These are phyloP conservation scores for Novymonas esmeraldas DNA, from an alignment of 208 protist genomes.

Conservation along the genomic window DNA sequence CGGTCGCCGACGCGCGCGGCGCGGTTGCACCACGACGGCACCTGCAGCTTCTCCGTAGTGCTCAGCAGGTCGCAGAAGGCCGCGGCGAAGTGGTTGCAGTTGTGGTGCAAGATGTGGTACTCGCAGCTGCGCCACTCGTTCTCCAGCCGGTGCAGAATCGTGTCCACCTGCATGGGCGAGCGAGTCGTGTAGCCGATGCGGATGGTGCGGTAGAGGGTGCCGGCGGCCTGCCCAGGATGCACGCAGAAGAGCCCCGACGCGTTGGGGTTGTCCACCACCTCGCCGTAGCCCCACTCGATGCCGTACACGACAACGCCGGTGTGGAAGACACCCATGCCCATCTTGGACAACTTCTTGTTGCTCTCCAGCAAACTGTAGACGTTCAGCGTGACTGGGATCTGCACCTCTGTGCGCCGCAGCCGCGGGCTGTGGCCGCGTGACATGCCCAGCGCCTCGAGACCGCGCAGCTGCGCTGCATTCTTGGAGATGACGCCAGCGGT, in stretches of 20 bases:
- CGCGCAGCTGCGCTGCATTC: conserved; percentile 26
- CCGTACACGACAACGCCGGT: conserved; percentile 90
- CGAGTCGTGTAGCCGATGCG: conserved; percentile 74
- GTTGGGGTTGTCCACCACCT: conserved; percentile 64
- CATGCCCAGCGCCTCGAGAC: conserved; percentile 37
- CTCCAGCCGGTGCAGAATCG: conserved; percentile 83
- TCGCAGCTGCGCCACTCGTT: conserved; percentile 87
- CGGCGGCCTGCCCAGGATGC: conserved; percentile 69
- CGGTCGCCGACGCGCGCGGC: conserved; percentile 68
- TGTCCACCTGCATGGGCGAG: conserved; percentile 86
- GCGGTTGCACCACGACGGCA: conserved; percentile 91
- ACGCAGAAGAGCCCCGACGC: conserved; percentile 83
- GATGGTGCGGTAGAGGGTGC: conserved; percentile 67
- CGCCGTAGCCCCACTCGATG: conserved; percentile 91
- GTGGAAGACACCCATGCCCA: conserved; percentile 91
- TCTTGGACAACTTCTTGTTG: conserved; percentile 64
- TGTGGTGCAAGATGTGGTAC: conserved; percentile 91
- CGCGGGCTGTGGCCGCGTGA: conserved; percentile 44
- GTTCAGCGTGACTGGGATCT: conserved; percentile 73
- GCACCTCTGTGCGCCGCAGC: conserved; percentile 32
- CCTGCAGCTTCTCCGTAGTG: conserved; percentile 68
- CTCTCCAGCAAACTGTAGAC: conserved; percentile 79
- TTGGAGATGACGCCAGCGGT: conserved; percentile 21
- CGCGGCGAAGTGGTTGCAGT: conserved; percentile 93
- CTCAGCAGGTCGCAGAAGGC: conserved; percentile 76